These are phyloP conservation scores for Funneliformis geosporum DNA, from an alignment of 192 early-diverging fungal species.

Conservation along the genomic window DNA sequence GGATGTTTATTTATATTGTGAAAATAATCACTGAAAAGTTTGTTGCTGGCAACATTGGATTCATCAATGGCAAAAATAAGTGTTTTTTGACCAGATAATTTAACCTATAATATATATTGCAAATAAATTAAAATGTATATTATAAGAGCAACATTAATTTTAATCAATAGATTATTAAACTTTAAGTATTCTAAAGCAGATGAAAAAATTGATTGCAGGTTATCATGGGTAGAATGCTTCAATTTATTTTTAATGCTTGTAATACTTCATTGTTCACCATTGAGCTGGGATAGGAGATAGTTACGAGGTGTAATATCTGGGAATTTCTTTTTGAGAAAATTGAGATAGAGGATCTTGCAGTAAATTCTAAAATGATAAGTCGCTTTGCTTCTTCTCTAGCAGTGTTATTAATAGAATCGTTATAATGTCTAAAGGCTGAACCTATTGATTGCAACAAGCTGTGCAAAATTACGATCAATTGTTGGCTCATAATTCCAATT, in stretches of 20 bases:
- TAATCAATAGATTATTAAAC: conserved; percentile 2
- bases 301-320: not conserved
- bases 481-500: conserved; percentile 5
- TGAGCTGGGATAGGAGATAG: not conserved
- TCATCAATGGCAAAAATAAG: conserved; percentile 9
- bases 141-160: not conserved
- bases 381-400: not conserved
- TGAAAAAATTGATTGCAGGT: not conserved
- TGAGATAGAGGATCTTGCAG: not conserved
- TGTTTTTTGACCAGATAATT: not conserved
- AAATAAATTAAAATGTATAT: too few species aligned
- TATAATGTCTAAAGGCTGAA: not conserved
- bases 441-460: not conserved
- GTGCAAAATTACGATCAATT: conserved; percentile 4
- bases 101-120: conserved; percentile 2
- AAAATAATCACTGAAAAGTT: not conserved
- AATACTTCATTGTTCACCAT: not conserved
- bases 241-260: not conserved
- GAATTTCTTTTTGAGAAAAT: not conserved
- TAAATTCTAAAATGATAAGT: not conserved
- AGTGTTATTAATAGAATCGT: not conserved
- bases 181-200: not conserved
- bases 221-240: not conserved
- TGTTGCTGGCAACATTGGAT: not conserved
- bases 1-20: not conserved